Evolutionary conservation across 371 early-diverging fungal species (phyloP).

Genomic region (Chytridium lagenaria): DNA sequence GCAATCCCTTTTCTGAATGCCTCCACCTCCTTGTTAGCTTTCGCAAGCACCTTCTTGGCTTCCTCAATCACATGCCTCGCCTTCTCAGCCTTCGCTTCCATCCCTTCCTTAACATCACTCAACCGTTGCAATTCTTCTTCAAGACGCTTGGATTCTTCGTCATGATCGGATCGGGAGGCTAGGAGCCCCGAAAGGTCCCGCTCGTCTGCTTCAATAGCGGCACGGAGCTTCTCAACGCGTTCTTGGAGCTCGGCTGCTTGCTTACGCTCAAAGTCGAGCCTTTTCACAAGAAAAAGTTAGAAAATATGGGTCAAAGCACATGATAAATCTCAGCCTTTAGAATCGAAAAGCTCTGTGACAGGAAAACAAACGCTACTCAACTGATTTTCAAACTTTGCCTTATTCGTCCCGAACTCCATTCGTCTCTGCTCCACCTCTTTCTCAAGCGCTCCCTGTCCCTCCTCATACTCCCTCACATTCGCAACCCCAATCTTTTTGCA

Average conservation of each 20-base stretch:
- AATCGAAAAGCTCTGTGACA: too few species aligned
- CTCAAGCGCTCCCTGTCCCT: slow-evolving; percentile 67
- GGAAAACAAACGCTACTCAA: slow-evolving; percentile 29
- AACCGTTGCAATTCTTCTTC: slow-evolving; percentile 43
- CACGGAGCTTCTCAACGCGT: slow-evolving; percentile 61
- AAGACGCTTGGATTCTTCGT: slow-evolving; percentile 18
- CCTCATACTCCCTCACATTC: slow-evolving; percentile 88
- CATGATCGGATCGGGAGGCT: slow-evolving; percentile 27
- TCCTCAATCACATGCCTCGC: slow-evolving; percentile 64
- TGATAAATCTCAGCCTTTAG: too few species aligned
- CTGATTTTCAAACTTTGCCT: slow-evolving; percentile 68
- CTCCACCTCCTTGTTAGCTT: slow-evolving; percentile 71
- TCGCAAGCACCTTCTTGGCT: slow-evolving; percentile 65
- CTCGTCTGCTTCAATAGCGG: slow-evolving; percentile 41
- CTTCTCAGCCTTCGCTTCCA: slow-evolving; percentile 44
- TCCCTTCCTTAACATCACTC: slow-evolving; percentile 39
- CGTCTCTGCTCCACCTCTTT: slow-evolving; percentile 76
- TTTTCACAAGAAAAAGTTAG: slow-evolving; percentile 11
- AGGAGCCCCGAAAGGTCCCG: slow-evolving; percentile 45
- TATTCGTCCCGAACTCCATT: slow-evolving; percentile 74
- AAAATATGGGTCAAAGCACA: not conserved
- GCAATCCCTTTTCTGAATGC: slow-evolving; percentile 67
- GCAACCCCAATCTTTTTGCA: slow-evolving; percentile 72
- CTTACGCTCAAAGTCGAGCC: slow-evolving; percentile 73
- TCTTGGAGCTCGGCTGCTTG: slow-evolving; percentile 71